A percentile compares a stretch with the other conserved stretches of the same genome.
These are phyloP conservation scores for Areca catechu DNA, from an alignment of 176 grass and related monocot species.

Conservation along the genomic window DNA sequence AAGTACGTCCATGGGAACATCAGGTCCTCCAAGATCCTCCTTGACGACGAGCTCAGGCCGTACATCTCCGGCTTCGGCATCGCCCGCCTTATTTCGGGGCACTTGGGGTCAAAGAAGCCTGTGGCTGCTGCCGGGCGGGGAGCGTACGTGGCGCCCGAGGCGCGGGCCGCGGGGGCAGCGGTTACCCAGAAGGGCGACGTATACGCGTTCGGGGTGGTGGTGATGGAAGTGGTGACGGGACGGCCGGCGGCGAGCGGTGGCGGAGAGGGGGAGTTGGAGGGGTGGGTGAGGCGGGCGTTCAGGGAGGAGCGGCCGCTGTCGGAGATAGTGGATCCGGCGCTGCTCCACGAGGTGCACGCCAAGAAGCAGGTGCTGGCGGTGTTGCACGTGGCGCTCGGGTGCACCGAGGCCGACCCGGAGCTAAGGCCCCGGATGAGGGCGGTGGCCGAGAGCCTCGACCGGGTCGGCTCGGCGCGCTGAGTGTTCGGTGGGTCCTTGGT, in stretches of 20 bases:
- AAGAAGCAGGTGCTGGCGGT: constrained; percentile 94
- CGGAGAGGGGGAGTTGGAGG: constrained; percentile 66
- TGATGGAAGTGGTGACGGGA: constrained; percentile 65
- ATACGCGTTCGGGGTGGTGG: constrained; percentile 79
- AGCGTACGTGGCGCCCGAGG: constrained; percentile 65
- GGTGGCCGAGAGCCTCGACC: constrained; percentile 80
- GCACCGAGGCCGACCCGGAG: constrained; percentile 77
- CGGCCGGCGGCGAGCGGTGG: constrained; percentile 25
- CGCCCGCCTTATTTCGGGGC: constrained; percentile 52
- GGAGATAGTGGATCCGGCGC: constrained; percentile 86
- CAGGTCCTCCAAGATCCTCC: constrained; percentile 79
- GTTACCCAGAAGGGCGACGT: constrained; percentile 79
- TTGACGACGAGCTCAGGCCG: constrained; percentile 68
- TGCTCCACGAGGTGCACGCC: constrained; percentile 90
- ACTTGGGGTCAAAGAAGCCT: constrained; percentile 40
- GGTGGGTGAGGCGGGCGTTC: constrained; percentile 76
- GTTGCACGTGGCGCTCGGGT: constrained; percentile 93
- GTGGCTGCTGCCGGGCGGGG: constrained; percentile 23
- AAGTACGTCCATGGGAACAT: constrained; percentile 87
- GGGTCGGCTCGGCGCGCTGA: constrained; percentile 17
- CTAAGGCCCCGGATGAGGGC: constrained; percentile 71
- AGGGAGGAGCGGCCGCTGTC: constrained; percentile 93
- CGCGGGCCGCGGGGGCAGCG: constrained; percentile 29
- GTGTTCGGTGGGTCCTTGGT: too few relatives aligned
- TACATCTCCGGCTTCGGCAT: constrained; percentile 85